Evolutionary conservation across 805 yeast species (phyloP).

Genomic region (Cyberlindnera mycetangii): DNA sequence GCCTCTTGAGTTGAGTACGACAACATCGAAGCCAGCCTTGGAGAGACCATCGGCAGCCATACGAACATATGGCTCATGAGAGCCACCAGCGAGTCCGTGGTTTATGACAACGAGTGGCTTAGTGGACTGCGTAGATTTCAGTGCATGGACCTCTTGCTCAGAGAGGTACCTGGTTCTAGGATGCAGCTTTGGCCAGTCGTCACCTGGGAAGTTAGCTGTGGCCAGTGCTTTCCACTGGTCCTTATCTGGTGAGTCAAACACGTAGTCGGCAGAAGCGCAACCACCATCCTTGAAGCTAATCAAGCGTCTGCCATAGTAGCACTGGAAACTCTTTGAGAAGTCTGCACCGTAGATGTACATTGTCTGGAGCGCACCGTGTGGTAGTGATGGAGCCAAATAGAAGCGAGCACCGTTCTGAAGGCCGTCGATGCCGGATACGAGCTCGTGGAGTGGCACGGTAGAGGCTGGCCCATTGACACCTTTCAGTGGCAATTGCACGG

Average conservation of each 20-base stretch:
- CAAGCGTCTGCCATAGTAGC: constrained; percentile 74
- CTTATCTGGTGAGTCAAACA: constrained; percentile 34
- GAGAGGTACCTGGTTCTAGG: constrained; percentile 65
- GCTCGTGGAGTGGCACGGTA: constrained; percentile 22
- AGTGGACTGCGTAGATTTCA: constrained; percentile 29
- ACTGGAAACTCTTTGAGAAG: constrained; percentile 47
- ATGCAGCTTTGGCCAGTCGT: constrained; percentile 56
- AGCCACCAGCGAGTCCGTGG: constrained; percentile 81
- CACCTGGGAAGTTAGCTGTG: constrained; percentile 41
- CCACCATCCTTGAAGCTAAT: constrained; percentile 64
- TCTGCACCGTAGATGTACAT: constrained; percentile 57
- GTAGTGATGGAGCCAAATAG: constrained; percentile 58
- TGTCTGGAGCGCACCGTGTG: constrained; percentile 79
- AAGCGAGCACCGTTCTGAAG: constrained; percentile 47
- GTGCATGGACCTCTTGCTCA: constrained; percentile 38
- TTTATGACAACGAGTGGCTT: constrained; percentile 59
- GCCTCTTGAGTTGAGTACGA: constrained; percentile 67
- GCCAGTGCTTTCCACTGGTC: constrained; percentile 32
- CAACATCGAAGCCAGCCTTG: constrained; percentile 50
- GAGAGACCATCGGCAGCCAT: constrained; percentile 47
- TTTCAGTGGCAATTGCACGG: constrained; percentile 28
- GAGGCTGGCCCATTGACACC: constrained; percentile 12
- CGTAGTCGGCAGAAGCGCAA: constrained; percentile 72
- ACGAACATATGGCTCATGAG: constrained; percentile 70
- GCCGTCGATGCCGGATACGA: constrained; percentile 37